phyloP scores from a whole-genome alignment of 768 basidiomycete genomes.

The Melanogaster broomeanus region DNA sequence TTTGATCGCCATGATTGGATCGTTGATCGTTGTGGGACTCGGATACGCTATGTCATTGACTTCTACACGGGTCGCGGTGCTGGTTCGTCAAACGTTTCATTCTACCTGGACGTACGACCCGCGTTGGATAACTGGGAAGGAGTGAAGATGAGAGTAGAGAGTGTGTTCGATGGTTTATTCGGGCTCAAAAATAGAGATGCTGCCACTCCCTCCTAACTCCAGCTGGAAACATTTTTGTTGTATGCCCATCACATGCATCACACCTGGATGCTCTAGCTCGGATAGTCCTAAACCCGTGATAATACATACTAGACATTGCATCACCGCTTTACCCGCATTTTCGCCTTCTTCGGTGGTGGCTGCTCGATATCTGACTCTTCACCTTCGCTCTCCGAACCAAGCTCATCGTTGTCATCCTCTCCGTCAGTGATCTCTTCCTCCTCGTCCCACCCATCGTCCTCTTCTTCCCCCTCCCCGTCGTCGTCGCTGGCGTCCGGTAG shows the following conservation, averaged over 20 bases:
- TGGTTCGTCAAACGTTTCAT: constrained; percentile 61
- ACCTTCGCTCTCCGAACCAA: constrained; percentile 43
- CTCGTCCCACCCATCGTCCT: constrained; percentile 51
- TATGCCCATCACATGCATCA: constrained; percentile 11
- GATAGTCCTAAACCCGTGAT: constrained; percentile 8
- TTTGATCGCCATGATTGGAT: constrained; percentile 99
- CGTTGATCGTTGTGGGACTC: constrained; percentile 88
- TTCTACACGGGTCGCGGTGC: constrained; percentile 85
- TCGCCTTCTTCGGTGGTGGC: constrained; percentile 57
- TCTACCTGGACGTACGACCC: constrained; percentile 93
- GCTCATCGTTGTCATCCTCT: constrained; percentile 44
- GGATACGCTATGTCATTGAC: constrained; percentile 94
- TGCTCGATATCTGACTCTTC: constrained; percentile 50
- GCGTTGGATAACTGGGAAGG: constrained; percentile 95
- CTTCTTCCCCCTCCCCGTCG: constrained; percentile 38
- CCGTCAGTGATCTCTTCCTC: constrained; percentile 67
- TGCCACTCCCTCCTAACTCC: constrained; percentile 14
- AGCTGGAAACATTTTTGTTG: not conserved
- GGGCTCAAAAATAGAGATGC: constrained; percentile 20
- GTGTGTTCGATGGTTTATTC: constrained; percentile 48
- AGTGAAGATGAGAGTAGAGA: constrained; percentile 75
- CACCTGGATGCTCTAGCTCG: not conserved
- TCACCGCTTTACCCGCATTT: constrained; percentile 50
- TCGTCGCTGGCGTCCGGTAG: constrained; percentile 45
- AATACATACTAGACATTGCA: constrained; percentile 9